Percentiles rank a stretch among this genome's conserved stretches.
Conservation (phyloP, 768 basidiomycete genomes). For the Russula sp. region DNA sequence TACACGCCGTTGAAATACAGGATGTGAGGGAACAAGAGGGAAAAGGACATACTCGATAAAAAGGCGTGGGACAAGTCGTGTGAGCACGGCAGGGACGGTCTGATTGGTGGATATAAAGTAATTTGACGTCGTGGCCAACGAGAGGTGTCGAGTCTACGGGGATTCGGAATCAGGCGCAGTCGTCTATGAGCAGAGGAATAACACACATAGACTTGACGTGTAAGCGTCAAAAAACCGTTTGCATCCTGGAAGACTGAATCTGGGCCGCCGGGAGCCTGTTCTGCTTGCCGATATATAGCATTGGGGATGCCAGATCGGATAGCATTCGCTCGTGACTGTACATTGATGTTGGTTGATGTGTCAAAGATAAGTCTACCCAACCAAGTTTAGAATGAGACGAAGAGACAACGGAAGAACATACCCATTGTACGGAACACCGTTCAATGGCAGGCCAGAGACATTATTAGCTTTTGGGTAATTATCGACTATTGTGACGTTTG, state of each 20-base stretch:
- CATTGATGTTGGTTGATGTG: slow-evolving; percentile 35
- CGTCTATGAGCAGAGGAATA: neutral
- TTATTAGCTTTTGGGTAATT: slow-evolving; percentile 41
- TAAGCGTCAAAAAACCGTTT: slow-evolving; percentile 50
- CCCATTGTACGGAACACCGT: slow-evolving; percentile 57
- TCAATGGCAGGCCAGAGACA: slow-evolving; percentile 42
- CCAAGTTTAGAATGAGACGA: neutral
- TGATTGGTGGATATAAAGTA: slow-evolving; percentile 47
- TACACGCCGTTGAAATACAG: neutral
- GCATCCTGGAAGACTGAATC: slow-evolving; percentile 42
- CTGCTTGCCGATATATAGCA: slow-evolving; percentile 52
- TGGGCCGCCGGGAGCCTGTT: slow-evolving; percentile 36
- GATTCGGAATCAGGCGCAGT: slow-evolving; percentile 1
- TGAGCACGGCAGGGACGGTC: slow-evolving; percentile 37
- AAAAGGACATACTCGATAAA: slow-evolving; percentile 50
- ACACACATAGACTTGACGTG: slow-evolving; percentile 44
- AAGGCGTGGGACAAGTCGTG: slow-evolving; percentile 43
- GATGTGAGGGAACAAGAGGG: neutral
- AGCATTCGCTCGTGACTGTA: slow-evolving; percentile 46
- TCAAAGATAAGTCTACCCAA: slow-evolving; percentile 21
- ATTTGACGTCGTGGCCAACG: slow-evolving; percentile 49
- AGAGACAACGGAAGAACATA: slow-evolving; percentile 26
- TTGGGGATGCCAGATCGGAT: slow-evolving; percentile 50
- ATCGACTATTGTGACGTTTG: slow-evolving; percentile 32
- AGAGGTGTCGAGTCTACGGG: slow-evolving; percentile 50